Percentiles rank a stretch among this genome's conserved stretches.
Conservation (phyloP, 1,139 yeast genomes). For the Debaryomyces nepalensis region DNA sequence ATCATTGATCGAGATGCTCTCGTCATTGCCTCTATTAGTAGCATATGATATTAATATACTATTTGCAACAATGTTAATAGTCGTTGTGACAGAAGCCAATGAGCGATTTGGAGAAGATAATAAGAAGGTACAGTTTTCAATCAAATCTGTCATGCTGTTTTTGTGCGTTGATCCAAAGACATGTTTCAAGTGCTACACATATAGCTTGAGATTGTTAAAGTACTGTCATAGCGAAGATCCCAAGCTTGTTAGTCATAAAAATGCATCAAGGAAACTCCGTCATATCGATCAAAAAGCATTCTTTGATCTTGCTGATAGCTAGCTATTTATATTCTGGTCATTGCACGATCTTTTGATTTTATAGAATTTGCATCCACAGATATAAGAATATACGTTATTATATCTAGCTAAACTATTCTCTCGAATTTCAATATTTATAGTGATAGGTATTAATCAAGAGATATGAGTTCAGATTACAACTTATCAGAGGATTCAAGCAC, state of each 20-base stretch:
- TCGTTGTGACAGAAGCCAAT: constrained; percentile 37
- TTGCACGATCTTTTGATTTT: constrained; percentile 6
- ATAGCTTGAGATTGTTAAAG: constrained; percentile 34
- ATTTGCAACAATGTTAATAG: constrained; percentile 40
- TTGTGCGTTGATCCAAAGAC: constrained; percentile 17
- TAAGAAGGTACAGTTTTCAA: constrained; percentile 29
- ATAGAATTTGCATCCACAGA: constrained; percentile 17
- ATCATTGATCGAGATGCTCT: constrained; percentile 43
- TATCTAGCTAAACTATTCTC: not conserved
- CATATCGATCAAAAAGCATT: constrained; percentile 23
- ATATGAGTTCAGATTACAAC: not conserved
- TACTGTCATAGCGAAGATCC: constrained; percentile 35
- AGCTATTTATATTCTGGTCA: constrained; percentile 2
- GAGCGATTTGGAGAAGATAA: constrained; percentile 22
- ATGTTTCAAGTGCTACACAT: constrained; percentile 41
- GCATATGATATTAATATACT: constrained; percentile 39
- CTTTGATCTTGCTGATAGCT: constrained; percentile 20
- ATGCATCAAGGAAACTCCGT: constrained; percentile 33
- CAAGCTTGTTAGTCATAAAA: constrained; percentile 34
- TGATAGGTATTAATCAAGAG: not conserved
- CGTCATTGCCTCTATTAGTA: constrained; percentile 46
- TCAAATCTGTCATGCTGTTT: constrained; percentile 3
- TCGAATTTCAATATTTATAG: not conserved
- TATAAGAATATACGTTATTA: constrained; percentile 1
- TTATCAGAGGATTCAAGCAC: constrained; percentile 10